Percentiles rank a stretch among this genome's conserved stretches.
Evolutionary conservation across 768 basidiomycete species (phyloP).

Genomic region (Tricholoma terreum): DNA sequence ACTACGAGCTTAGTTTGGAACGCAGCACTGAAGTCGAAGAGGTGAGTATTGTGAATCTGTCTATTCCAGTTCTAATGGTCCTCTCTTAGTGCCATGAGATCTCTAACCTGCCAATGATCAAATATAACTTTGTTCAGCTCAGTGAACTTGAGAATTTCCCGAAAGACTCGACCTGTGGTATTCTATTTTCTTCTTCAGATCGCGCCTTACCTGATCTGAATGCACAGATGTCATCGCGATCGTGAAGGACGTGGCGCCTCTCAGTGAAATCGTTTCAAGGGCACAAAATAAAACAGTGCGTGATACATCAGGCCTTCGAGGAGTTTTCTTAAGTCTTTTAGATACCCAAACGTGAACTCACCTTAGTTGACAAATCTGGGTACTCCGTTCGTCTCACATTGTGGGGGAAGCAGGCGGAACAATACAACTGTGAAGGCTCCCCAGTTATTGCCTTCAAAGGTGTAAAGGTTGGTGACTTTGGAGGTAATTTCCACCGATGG

Average conservation of each 20-base stretch:
- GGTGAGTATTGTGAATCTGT: conserved; percentile 36
- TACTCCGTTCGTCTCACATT: conserved; percentile 82
- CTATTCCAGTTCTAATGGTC: conserved; percentile 3
- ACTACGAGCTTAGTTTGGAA: conserved; percentile 91
- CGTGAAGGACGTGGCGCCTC: conserved; percentile 71
- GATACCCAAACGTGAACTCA: conserved; percentile 88
- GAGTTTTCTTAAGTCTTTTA: conserved; percentile 26
- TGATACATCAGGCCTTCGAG: conserved; percentile 5
- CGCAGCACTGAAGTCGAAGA: conserved; percentile 82
- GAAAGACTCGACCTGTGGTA: conserved; percentile 86
- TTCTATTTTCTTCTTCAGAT: conserved; percentile 19
- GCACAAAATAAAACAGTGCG: conserved; percentile 64
- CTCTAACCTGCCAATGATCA: conserved; percentile 71
- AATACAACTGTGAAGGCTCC: conserved; percentile 52
- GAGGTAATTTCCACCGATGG: conserved; percentile 44
- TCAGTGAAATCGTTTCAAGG: conserved; percentile 74
- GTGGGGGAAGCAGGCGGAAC: conserved; percentile 95
- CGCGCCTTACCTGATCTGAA: conserved; percentile 6
- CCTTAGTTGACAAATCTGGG: conserved; percentile 79
- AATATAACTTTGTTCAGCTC: conserved; percentile 78
- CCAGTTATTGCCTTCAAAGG: conserved; percentile 92
- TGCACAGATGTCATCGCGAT: conserved; percentile 80
- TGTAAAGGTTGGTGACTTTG: conserved; percentile 90
- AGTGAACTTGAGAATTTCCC: conserved; percentile 54
- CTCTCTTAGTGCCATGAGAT: conserved; percentile 73